Evolutionary conservation across 805 yeast species (phyloP).

Genomic region (Saturnispora quitensis): DNA sequence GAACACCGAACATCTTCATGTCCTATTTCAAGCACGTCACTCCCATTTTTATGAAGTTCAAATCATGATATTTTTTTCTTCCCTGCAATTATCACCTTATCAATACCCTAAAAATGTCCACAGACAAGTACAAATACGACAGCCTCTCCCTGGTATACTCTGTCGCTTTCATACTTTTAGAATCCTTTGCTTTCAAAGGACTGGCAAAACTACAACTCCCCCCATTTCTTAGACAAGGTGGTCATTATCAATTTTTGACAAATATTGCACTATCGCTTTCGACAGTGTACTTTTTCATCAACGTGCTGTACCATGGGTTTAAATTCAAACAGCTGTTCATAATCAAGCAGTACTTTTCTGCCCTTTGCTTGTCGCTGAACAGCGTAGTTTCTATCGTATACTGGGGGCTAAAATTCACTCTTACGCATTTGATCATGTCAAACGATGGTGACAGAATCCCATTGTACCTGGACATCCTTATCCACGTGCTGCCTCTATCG

Average conservation of each 20-base stretch:
- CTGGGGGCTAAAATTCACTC: conserved; percentile 58
- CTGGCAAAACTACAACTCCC: conserved; percentile 34
- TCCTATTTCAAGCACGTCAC: too few species aligned
- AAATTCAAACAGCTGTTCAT: conserved; percentile 5
- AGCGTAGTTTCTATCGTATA: conserved; percentile 53
- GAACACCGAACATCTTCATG: not conserved
- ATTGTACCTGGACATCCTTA: conserved; percentile 40
- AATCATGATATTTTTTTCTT: not conserved
- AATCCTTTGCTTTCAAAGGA: conserved; percentile 10
- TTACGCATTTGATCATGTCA: conserved; percentile 38
- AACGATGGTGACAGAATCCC: conserved; percentile 32
- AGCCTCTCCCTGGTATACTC: not conserved
- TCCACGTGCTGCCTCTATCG: conserved; percentile 52
- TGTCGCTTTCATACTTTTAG: conserved; percentile 8
- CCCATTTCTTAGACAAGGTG: conserved; percentile 41
- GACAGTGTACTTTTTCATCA: conserved; percentile 32
- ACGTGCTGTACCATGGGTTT: conserved; percentile 32
- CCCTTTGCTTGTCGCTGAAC: conserved; percentile 50
- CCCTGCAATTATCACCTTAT: not conserved
- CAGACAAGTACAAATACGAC: not conserved
- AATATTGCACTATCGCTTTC: conserved; percentile 49
- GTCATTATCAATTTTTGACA: conserved; percentile 66
- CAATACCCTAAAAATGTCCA: not conserved
- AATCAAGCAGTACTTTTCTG: conserved; percentile 37
- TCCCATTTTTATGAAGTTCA: not conserved